These are phyloP conservation scores for Pseudopithomyces maydicus DNA, from an alignment of 2,329 filamentous ascomycete species.

Conservation along the genomic window DNA sequence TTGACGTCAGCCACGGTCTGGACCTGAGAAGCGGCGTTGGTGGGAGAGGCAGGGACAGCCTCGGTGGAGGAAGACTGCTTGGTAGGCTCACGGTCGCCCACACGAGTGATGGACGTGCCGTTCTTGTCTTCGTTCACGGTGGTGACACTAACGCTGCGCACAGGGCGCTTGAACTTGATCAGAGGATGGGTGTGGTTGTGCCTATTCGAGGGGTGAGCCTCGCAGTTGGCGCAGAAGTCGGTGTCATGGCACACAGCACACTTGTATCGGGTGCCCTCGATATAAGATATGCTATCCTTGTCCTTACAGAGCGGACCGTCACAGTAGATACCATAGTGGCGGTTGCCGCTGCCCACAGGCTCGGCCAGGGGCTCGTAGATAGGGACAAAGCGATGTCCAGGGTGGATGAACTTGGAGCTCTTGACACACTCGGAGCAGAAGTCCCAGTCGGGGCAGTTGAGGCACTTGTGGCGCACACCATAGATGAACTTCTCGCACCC, in stretches of 20 bases:
- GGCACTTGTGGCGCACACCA: conserved; percentile 93
- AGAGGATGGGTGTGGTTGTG: conserved; percentile 97
- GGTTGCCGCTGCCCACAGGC: conserved; percentile 52
- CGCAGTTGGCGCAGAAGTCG: conserved; percentile 94
- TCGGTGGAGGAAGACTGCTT: conserved; percentile 56
- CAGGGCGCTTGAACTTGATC: conserved; percentile 94
- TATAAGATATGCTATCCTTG: conserved; percentile 62
- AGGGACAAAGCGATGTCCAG: conserved; percentile 84
- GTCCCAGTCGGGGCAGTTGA: conserved; percentile 97
- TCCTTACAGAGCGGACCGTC: conserved; percentile 86
- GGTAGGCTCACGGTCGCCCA: conserved; percentile 68
- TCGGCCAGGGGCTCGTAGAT: conserved; percentile 75
- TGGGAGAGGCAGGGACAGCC: conserved; percentile 51
- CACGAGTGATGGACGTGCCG: conserved; percentile 66
- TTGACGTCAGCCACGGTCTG: conserved; percentile 67
- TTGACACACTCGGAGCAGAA: conserved; percentile 80
- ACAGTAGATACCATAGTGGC: conserved; percentile 88
- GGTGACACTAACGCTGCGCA: conserved; percentile 84
- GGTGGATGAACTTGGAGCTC: conserved; percentile 71
- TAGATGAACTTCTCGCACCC: conserved; percentile 87
- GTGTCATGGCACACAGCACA: conserved; percentile 94
- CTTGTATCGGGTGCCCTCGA: conserved; percentile 90
- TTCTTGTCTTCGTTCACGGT: conserved; percentile 79
- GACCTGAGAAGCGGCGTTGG: conserved; percentile 64
- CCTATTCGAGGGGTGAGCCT: conserved; percentile 79